Conservation (phyloP, 768 basidiomycete species). For the Mycena capillaripes region DNA sequence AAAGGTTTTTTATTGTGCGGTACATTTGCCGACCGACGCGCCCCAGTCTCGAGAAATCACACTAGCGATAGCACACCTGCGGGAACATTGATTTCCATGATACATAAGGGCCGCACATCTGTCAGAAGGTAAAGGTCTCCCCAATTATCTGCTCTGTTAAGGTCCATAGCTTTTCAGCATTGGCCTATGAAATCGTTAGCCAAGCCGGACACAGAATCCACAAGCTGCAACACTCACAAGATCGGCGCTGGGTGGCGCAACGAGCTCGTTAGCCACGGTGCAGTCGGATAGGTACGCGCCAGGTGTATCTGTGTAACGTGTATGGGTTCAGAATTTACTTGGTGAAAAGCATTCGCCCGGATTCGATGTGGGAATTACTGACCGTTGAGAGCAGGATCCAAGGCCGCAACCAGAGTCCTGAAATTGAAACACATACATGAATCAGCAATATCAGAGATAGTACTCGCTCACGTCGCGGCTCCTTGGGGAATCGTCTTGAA, state of each 20-base stretch:
- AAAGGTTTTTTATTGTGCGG: too few relatives aligned
- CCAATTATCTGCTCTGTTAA: conserved; percentile 4
- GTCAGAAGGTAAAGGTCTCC: background rate
- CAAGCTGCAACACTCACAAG: conserved; percentile 4
- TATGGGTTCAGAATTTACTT: background rate
- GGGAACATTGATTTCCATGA: too few relatives aligned
- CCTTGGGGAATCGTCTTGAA: background rate
- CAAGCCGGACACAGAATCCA: background rate
- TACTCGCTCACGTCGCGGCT: conserved; percentile 29
- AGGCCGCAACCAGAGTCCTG: conserved; percentile 31
- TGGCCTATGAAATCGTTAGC: background rate
- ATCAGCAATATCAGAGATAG: background rate
- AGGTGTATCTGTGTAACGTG: background rate
- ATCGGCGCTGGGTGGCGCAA: conserved; percentile 8
- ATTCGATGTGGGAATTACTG: too few relatives aligned
- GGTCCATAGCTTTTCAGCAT: conserved; percentile 11
- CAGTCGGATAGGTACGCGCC: conserved; percentile 18
- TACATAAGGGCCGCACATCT: too few relatives aligned
- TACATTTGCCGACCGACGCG: too few relatives aligned
- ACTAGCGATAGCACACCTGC: too few relatives aligned
- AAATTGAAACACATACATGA: background rate
- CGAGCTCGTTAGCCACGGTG: background rate
- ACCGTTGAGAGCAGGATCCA: conserved; percentile 26
- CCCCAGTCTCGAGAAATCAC: too few relatives aligned
- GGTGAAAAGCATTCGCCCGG: background rate